A percentile compares a stretch with the other conserved stretches of the same genome.
These are phyloP conservation scores for Plasmodium knowlesi DNA, from an alignment of 169 alveolate genomes.

Conservation along the genomic window DNA sequence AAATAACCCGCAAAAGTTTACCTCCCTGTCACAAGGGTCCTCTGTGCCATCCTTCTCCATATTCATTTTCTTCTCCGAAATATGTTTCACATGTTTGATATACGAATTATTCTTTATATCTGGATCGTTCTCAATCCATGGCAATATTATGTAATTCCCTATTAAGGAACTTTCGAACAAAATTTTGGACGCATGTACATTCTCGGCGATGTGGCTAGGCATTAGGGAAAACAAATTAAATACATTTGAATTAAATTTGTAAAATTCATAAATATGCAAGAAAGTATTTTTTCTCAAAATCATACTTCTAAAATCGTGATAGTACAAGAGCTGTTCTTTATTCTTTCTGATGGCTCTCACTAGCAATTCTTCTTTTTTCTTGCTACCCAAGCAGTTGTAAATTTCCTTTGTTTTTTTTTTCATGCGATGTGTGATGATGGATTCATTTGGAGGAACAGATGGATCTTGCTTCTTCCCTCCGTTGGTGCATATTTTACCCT, in stretches of 20 bases:
- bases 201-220: slow-evolving; percentile 63
- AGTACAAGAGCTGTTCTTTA: slow-evolving; percentile 47
- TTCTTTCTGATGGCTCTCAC: background rate
- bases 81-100: slow-evolving; percentile 55
- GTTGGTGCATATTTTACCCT: background rate
- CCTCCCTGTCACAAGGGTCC: background rate
- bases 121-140: slow-evolving; percentile 81
- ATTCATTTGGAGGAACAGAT: background rate
- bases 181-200: slow-evolving; percentile 58
- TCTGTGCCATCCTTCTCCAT: background rate
- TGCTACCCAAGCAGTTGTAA: background rate
- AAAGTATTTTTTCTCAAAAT: slow-evolving; percentile 46
- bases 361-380: slow-evolving; percentile 26
- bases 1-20: slow-evolving; percentile 42
- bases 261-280: slow-evolving; percentile 58
- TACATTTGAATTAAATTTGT: slow-evolving; percentile 17
- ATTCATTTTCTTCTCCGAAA: background rate
- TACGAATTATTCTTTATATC: slow-evolving; percentile 78
- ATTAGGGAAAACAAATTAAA: slow-evolving; percentile 53
- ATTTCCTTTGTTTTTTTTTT: background rate
- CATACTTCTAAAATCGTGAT: slow-evolving; percentile 68
- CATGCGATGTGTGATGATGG: background rate
- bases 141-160: slow-evolving; percentile 80
- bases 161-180: slow-evolving; percentile 77
- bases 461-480: background rate